Base-by-base conservation (phyloP, 164 flowering plant species). In the Buxus sempervirens region DNA sequence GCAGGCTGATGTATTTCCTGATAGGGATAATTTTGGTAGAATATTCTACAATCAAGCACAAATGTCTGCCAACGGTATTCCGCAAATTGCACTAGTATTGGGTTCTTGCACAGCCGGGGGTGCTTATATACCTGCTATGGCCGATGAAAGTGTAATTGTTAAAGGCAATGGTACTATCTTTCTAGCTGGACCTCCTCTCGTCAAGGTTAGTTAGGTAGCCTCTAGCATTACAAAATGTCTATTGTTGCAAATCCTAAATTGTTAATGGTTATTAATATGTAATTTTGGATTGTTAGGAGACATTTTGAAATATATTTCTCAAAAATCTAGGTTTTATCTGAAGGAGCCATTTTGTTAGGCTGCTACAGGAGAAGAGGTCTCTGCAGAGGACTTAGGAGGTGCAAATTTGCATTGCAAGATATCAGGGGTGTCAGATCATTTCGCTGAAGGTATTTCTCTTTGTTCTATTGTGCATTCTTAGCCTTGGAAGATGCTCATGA, bases 51-150 rank as follows among this genome's bases (percentile, higher is more conserved):
- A 95, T 76, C 93, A 95, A 82, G 94, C 97, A 5, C 63, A 77
- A 32, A 90, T 95, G 98, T 92, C 99, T 64, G 82, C 97, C 25
- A 81, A 83, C 69, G 97, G 98, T 9, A 88, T 92, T 74, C 97
- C 97, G 42, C 98, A 92, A 75, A 92, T 95, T 75, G 98, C 97
- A 28, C 77, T 95, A 56, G 98, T 95, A 48, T 73, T 95, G 67
- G 97, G 98, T 63, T 95, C 98, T 54, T 95, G 97, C 78, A 95
- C 98, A 49, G 98, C 97, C 19, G 99, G 98, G n/a, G 98, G 99
- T 76, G 99, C 99, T 41, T 95, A 95, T 72, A 92, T 95, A 67
- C 99, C 99, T 72, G 99, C 98, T 16, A 92, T 95, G 99, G 98
- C 99, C 55, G 98, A 95, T 84, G 99, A 92, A 73, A 92, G 98